phyloP scores from a whole-genome alignment of 2,329 filamentous ascomycete species.

The Pseudogymnoascus sp. region DNA sequence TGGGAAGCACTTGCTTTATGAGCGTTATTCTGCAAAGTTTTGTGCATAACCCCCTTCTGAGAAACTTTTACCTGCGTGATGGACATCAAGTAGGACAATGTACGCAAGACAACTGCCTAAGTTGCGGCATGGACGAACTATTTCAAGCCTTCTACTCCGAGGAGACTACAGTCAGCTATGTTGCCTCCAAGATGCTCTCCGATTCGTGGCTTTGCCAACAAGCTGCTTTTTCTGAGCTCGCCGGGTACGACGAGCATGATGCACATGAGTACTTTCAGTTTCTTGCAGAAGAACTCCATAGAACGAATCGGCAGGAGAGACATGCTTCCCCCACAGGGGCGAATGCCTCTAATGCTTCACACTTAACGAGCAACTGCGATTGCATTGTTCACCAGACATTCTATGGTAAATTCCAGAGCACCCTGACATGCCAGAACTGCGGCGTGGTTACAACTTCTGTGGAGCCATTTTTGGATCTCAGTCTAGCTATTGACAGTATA shows the following conservation, averaged over 20 bases:
- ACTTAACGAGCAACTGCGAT: constrained; percentile 45
- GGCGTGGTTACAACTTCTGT: constrained; percentile 71
- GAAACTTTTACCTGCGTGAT: constrained; percentile 86
- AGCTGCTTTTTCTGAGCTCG: constrained; percentile 62
- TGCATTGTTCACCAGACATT: constrained; percentile 94
- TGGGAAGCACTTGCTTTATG: constrained; percentile 98
- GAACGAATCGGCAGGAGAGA: constrained; percentile 64
- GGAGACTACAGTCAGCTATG: constrained; percentile 81
- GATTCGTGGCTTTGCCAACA: constrained; percentile 83
- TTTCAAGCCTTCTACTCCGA: constrained; percentile 62
- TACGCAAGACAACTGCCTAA: constrained; percentile 51
- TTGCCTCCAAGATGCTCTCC: constrained; percentile 78
- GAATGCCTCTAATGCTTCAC: constrained; percentile 29
- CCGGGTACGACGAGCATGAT: constrained; percentile 91
- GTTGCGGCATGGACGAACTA: constrained; percentile 64
- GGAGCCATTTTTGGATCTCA: constrained; percentile 86
- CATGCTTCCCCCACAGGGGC: constrained; percentile 31
- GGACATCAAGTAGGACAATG: constrained; percentile 77
- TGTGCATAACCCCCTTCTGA: constrained; percentile 84
- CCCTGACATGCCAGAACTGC: constrained; percentile 84
- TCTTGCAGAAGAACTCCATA: constrained; percentile 82
- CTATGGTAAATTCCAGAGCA: constrained; percentile 83
- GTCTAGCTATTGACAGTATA: constrained; percentile 70
- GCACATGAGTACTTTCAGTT: constrained; percentile 97
- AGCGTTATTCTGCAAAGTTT: constrained; percentile 91